Percentiles rank a stretch among this genome's conserved stretches.
Evolutionary conservation across 805 yeast species (phyloP).

Genomic region (Kluyveromyces dobzhanskii): DNA sequence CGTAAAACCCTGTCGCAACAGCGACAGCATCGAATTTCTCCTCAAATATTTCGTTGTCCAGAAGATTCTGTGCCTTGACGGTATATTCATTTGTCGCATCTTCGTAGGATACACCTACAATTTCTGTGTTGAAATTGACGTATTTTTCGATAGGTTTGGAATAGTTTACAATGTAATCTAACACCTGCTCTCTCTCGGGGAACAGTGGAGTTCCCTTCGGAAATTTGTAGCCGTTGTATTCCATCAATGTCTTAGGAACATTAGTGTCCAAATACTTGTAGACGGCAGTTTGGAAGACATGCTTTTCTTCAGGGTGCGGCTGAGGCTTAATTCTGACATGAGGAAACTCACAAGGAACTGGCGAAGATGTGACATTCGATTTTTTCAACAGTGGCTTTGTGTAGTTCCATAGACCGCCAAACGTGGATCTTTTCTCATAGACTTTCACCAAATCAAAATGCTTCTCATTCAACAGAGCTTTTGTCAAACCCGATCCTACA

Average conservation of each 20-base stretch:
- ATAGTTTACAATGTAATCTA: slow-evolving; percentile 47
- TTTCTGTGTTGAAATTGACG: slow-evolving; percentile 42
- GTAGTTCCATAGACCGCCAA: slow-evolving; percentile 75
- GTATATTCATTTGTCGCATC: slow-evolving; percentile 33
- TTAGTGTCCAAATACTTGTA: slow-evolving; percentile 60
- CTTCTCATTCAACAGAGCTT: slow-evolving; percentile 47
- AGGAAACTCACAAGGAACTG: slow-evolving; percentile 29
- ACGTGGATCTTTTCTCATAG: slow-evolving; percentile 44
- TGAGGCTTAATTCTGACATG: slow-evolving; percentile 6
- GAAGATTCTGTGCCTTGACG: slow-evolving; percentile 31
- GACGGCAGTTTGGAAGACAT: slow-evolving; percentile 44
- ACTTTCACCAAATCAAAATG: slow-evolving; percentile 40
- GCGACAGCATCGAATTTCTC: slow-evolving; percentile 51
- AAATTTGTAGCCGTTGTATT: slow-evolving; percentile 43
- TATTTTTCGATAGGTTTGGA: slow-evolving; percentile 33
- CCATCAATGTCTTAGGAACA: slow-evolving; percentile 56
- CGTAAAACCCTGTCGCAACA: slow-evolving; percentile 57
- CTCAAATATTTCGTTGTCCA: slow-evolving; percentile 10
- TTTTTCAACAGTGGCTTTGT: slow-evolving; percentile 22
- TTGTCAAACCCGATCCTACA: slow-evolving; percentile 52
- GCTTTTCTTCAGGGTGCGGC: slow-evolving; percentile 12
- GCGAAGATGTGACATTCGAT: slow-evolving; percentile 7
- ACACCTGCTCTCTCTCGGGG: slow-evolving; percentile 50
- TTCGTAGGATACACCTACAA: slow-evolving; percentile 31
- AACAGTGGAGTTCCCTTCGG: slow-evolving; percentile 41